phyloP scores from a whole-genome alignment of 2,329 filamentous ascomycete species.

The Neurospora sp. region DNA sequence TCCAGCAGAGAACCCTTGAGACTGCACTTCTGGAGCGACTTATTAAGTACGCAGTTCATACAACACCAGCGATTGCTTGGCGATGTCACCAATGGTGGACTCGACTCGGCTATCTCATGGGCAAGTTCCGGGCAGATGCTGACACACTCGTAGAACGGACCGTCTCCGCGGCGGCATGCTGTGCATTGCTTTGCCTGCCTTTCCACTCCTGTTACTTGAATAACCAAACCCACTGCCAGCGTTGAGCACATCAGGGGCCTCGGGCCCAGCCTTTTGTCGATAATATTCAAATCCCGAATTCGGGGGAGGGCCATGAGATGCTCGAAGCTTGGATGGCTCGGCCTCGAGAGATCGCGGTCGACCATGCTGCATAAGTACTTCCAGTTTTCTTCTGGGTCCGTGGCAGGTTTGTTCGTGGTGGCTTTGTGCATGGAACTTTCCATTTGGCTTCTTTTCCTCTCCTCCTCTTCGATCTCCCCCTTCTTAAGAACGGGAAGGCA shows the following conservation, averaged over 20 bases:
- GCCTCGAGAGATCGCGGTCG: background rate
- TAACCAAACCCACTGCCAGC: slow-evolving; percentile 1
- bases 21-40: background rate
- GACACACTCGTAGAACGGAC: slow-evolving; percentile 6
- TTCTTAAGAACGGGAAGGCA: background rate
- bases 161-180: slow-evolving; percentile 7
- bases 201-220: slow-evolving; percentile 9
- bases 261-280: background rate
- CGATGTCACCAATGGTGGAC: background rate
- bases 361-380: slow-evolving; percentile 1
- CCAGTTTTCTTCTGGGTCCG: slow-evolving; percentile 5
- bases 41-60: background rate
- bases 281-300: slow-evolving; percentile 1
- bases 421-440: background rate
- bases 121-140: background rate
- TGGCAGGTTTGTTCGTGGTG: background rate
- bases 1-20: background rate
- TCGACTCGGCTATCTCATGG: background rate
- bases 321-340: background rate
- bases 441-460: background rate
- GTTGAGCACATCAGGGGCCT: background rate
- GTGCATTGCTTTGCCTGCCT: slow-evolving; percentile 6
- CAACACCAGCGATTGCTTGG: background rate
- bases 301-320: slow-evolving; percentile 4
- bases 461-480: background rate